Percentiles rank a stretch among this genome's conserved stretches.
Conservation (phyloP, 805 yeast species). For the Yarrowia sp. region DNA sequence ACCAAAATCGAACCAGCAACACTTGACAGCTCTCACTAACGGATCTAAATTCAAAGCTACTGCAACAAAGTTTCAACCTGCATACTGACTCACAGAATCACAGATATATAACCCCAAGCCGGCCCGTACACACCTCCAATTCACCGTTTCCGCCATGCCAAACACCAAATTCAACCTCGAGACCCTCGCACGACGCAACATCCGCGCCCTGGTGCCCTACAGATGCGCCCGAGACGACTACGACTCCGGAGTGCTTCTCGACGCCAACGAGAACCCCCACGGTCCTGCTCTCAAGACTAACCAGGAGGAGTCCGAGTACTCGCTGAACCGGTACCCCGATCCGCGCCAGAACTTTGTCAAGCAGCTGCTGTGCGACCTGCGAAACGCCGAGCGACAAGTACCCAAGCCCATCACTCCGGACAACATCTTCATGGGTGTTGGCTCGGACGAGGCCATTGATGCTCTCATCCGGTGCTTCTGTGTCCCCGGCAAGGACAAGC, state of each 20-base stretch:
- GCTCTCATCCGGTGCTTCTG: slow-evolving; percentile 81
- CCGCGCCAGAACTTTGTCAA: slow-evolving; percentile 87
- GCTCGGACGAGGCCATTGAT: slow-evolving; percentile 95
- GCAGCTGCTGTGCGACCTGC: slow-evolving; percentile 62
- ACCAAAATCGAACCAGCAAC: neutral
- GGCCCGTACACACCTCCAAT: no score
- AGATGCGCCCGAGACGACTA: slow-evolving; percentile 96
- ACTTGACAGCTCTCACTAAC: neutral
- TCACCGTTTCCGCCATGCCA: slow-evolving; percentile 2
- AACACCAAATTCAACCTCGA: slow-evolving; percentile 52
- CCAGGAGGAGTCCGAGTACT: slow-evolving; percentile 48
- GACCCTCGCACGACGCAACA: slow-evolving; percentile 78
- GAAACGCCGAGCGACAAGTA: slow-evolving; percentile 52
- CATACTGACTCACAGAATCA: slow-evolving; percentile 21
- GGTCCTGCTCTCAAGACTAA: slow-evolving; percentile 69
- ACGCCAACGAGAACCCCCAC: slow-evolving; percentile 94
- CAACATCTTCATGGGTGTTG: slow-evolving; percentile 90
- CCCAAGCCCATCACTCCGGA: slow-evolving; percentile 43
- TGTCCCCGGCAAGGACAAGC: slow-evolving; percentile 75
- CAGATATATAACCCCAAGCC: slow-evolving; percentile 1
- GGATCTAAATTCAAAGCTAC: neutral
- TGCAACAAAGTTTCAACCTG: slow-evolving; percentile 2
- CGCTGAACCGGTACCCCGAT: slow-evolving; percentile 90
- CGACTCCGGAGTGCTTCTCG: slow-evolving; percentile 80
- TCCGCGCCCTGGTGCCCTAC: slow-evolving; percentile 79